Percentiles rank a stretch among this genome's conserved stretches.
Evolutionary conservation across 2,329 filamentous ascomycete species (phyloP).

Genomic region (Paraphaeosphaeria sporulosa): DNA sequence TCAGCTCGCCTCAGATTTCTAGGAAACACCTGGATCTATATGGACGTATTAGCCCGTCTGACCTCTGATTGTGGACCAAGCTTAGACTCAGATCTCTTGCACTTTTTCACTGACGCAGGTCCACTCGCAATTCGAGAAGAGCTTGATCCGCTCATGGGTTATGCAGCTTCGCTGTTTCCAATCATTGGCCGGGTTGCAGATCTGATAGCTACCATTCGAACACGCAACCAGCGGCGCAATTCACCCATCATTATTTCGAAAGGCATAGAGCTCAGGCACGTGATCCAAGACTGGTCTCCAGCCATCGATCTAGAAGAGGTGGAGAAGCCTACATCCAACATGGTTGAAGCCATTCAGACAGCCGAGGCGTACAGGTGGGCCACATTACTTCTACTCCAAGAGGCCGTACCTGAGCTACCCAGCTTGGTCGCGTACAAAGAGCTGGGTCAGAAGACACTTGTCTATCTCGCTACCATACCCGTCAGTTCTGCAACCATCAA

Average conservation of each 20-base stretch:
- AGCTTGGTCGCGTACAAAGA: conserved; percentile 61
- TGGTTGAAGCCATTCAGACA: conserved; percentile 69
- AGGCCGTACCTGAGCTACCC: conserved; percentile 72
- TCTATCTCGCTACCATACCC: conserved; percentile 69
- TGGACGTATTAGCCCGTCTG: conserved; percentile 74
- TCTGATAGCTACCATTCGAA: conserved; percentile 65
- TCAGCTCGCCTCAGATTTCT: conserved; percentile 66
- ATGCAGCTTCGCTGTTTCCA: conserved; percentile 70
- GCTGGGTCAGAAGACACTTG: conserved; percentile 67
- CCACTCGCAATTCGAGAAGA: conserved; percentile 42
- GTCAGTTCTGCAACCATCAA: conserved; percentile 68
- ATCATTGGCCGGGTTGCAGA: conserved; percentile 70
- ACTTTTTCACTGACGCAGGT: conserved; percentile 3
- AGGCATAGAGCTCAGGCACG: conserved; percentile 66
- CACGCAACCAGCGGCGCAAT: conserved; percentile 58
- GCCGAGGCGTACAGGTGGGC: conserved; percentile 73
- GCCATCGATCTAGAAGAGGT: conserved; percentile 63
- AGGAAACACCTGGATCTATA: conserved; percentile 74
- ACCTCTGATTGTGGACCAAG: conserved; percentile 66
- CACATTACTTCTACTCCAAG: conserved; percentile 69
- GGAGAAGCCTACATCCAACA: conserved; percentile 66
- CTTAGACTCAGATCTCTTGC: conserved; percentile 53
- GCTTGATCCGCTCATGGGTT: conserved; percentile 74
- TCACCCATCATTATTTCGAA: conserved; percentile 66
- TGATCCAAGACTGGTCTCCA: conserved; percentile 68